Conservation (phyloP, 1,139 yeast species). For the Pneumocystis sp. region DNA sequence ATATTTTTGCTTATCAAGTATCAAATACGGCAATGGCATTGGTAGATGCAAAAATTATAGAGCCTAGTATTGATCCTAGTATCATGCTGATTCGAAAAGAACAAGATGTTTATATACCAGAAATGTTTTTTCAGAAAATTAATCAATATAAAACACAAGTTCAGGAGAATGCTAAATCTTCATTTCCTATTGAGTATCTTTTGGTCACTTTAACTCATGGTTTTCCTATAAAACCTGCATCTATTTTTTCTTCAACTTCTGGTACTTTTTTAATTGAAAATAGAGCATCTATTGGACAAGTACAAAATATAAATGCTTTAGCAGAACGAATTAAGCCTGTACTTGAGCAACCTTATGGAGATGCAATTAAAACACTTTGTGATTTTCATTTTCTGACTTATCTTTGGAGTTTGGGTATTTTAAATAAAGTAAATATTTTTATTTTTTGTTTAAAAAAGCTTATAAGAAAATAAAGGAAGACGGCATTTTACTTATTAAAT, state of each 20-base stretch:
- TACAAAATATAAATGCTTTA: slow-evolving; percentile 48
- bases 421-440: not conserved
- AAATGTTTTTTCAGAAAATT: slow-evolving; percentile 65
- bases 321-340: slow-evolving; percentile 31
- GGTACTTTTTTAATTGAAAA: slow-evolving; percentile 14
- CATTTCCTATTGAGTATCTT: slow-evolving; percentile 87
- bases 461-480: slow-evolving; percentile 2
- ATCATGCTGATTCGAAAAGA: slow-evolving; percentile 69
- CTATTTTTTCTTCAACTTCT: slow-evolving; percentile 8
- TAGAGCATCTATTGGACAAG: slow-evolving; percentile 37
- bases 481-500: slow-evolving; percentile 13
- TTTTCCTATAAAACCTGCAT: slow-evolving; percentile 38
- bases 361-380: slow-evolving; percentile 31
- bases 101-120: slow-evolving; percentile 76
- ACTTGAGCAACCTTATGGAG: slow-evolving; percentile 25
- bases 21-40: slow-evolving; percentile 77
- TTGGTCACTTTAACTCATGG: slow-evolving; percentile 85
- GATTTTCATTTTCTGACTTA: slow-evolving; percentile 66
- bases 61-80: slow-evolving; percentile 83
- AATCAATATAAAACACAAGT: slow-evolving; percentile 85
- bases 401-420: slow-evolving; percentile 21
- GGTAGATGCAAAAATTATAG: slow-evolving; percentile 69
- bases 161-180: slow-evolving; percentile 81
- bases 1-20: slow-evolving; percentile 81
- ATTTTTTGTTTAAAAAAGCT: not conserved